phyloP scores from a whole-genome alignment of 495 filamentous ascomycete genomes.

The Sabuloglossum arenarium region DNA sequence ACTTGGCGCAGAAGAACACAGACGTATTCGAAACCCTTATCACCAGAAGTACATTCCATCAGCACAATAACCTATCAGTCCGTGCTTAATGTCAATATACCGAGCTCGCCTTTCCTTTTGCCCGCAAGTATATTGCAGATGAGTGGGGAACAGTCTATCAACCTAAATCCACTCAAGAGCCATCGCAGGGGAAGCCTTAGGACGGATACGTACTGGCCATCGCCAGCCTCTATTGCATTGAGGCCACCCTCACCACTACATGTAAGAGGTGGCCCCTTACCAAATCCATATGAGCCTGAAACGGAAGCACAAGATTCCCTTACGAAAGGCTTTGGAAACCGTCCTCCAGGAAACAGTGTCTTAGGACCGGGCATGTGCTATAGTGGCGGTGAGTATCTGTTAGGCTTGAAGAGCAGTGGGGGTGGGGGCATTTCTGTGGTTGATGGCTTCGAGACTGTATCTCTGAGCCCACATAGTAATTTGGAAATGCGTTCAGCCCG shows the following conservation, averaged over 20 bases:
- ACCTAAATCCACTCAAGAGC: not conserved
- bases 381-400: not conserved
- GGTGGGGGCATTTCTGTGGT: not conserved
- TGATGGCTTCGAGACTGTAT: not conserved
- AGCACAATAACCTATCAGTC: not conserved
- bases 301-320: not conserved
- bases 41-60: not conserved
- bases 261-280: not conserved
- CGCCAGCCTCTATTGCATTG: not conserved
- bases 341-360: too few species aligned
- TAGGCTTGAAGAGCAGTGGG: not conserved
- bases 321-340: too few species aligned
- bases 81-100: not conserved
- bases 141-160: not conserved
- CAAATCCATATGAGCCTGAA: not conserved
- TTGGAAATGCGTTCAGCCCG: not conserved
- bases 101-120: not conserved
- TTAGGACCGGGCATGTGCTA: not conserved
- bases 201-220: not conserved
- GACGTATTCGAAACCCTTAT: not conserved
- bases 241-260: not conserved
- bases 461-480: not conserved
- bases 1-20: not conserved
- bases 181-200: not conserved
- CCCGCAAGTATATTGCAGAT: not conserved